A percentile compares a stretch with the other conserved stretches of the same genome.
These are phyloP conservation scores for Celoporthe dispersa DNA, from an alignment of 2,329 filamentous ascomycete species.

Conservation along the genomic window DNA sequence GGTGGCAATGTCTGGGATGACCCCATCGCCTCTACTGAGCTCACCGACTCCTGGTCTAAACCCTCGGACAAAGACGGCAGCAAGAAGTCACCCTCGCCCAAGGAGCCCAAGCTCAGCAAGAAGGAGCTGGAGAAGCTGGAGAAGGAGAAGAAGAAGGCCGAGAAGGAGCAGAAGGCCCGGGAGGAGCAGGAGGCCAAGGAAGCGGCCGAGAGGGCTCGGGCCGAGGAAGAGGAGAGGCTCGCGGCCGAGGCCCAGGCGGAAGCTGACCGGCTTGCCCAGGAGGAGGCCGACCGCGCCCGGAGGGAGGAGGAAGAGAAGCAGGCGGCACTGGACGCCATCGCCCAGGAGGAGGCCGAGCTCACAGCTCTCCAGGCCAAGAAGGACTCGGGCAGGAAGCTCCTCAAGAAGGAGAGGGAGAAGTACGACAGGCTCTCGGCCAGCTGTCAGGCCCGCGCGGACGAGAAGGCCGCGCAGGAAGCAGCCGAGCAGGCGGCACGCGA, in stretches of 20 bases:
- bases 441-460: conserved; percentile 29
- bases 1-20: conserved; percentile 42
- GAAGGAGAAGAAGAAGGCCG: conserved; percentile 35
- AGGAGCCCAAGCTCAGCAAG: conserved; percentile 51
- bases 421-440: conserved; percentile 25
- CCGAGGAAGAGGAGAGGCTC: conserved; percentile 29
- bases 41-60: conserved; percentile 42
- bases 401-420: conserved; percentile 25
- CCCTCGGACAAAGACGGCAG: conserved; percentile 43
- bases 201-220: conserved; percentile 23
- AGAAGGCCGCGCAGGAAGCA: conserved; percentile 30
- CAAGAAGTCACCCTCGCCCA: conserved; percentile 35
- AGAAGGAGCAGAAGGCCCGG: conserved; percentile 33
- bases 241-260: conserved; percentile 28
- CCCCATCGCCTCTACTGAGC: conserved; percentile 33
- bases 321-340: conserved; percentile 27
- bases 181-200: conserved; percentile 30
- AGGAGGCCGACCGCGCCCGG: conserved; percentile 26
- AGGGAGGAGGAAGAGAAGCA: conserved; percentile 28
- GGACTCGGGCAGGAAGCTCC: conserved; percentile 25
- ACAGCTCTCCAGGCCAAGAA: conserved; percentile 28
- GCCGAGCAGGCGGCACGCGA: conserved; percentile 27
- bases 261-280: conserved; percentile 23
- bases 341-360: conserved; percentile 28
- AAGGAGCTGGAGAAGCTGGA: conserved; percentile 45